Conservation (phyloP, 352 stramenopile genomes). For the Thalassiosira exigua region DNA sequence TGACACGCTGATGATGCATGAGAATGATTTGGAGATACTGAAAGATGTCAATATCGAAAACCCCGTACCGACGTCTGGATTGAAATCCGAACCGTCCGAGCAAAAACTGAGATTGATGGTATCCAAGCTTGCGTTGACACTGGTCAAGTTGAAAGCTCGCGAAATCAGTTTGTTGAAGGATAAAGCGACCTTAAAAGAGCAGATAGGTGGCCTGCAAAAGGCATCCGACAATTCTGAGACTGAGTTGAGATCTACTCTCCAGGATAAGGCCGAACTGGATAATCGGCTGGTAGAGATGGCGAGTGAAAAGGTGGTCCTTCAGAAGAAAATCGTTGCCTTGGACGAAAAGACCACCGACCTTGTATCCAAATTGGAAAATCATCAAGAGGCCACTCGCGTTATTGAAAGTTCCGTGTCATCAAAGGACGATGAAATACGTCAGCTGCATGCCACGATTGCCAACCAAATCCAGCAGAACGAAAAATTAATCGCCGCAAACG, state of each 20-base stretch:
- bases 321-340: slow-evolving; percentile 8
- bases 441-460: slow-evolving; percentile 11
- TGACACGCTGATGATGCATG: slow-evolving; percentile 11
- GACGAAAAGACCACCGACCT: slow-evolving; percentile 15
- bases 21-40: slow-evolving; percentile 4
- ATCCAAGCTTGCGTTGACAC: slow-evolving; percentile 22
- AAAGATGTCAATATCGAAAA: neutral
- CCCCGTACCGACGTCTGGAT: neutral
- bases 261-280: slow-evolving; percentile 28
- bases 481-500: slow-evolving; percentile 14
- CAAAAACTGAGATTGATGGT: slow-evolving; percentile 30
- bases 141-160: slow-evolving; percentile 37
- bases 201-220: slow-evolving; percentile 18
- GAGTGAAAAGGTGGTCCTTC: slow-evolving; percentile 7
- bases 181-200: neutral
- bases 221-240: neutral
- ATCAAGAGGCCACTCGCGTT: neutral
- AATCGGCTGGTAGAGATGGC: neutral
- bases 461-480: slow-evolving; percentile 34
- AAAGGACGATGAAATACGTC: slow-evolving; percentile 28
- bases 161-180: slow-evolving; percentile 13
- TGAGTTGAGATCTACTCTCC: slow-evolving; percentile 11
- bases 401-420: slow-evolving; percentile 2
- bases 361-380: neutral
- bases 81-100: neutral